phyloP scores from a whole-genome alignment of 2,329 filamentous ascomycete species.

The Coniella lustricola region DNA sequence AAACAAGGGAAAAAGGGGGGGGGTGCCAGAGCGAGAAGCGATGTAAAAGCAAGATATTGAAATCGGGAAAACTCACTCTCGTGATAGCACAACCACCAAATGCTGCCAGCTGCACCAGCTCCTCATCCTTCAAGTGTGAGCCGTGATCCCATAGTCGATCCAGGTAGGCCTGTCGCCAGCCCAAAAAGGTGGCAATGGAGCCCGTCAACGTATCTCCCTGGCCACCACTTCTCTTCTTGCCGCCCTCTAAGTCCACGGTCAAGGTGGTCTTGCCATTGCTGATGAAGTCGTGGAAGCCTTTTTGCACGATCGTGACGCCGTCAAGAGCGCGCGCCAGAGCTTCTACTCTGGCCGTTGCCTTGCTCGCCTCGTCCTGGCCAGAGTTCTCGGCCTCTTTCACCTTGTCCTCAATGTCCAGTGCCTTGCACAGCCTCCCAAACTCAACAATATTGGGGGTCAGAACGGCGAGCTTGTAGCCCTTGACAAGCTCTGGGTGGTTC shows the following conservation, averaged over 20 bases:
- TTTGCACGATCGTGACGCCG: conserved; percentile 87
- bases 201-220: conserved; percentile 96
- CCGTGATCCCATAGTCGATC: conserved; percentile 70
- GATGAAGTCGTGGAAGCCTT: conserved; percentile 76
- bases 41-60: not conserved
- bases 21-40: not conserved
- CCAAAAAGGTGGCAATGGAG: conserved; percentile 78
- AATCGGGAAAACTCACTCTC: conserved; percentile 46
- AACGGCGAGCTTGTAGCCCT: conserved; percentile 76
- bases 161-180: conserved; percentile 81
- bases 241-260: conserved; percentile 70
- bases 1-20: not conserved
- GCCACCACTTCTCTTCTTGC: conserved; percentile 82
- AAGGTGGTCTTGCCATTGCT: conserved; percentile 73
- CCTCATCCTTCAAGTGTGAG: conserved; percentile 28
- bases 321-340: conserved; percentile 66
- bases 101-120: conserved; percentile 67
- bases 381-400: conserved; percentile 32
- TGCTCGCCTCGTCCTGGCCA: conserved; percentile 22
- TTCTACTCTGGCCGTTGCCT: conserved; percentile 48
- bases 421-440: conserved; percentile 74
- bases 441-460: conserved; percentile 94
- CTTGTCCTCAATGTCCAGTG: conserved; percentile 57
- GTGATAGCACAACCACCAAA: conserved; percentile 86
- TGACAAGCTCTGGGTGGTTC: conserved; percentile 66